These are phyloP conservation scores for Aaosphaeria pasadenensis DNA, from an alignment of 2,329 filamentous ascomycete genomes.

Conservation along the genomic window DNA sequence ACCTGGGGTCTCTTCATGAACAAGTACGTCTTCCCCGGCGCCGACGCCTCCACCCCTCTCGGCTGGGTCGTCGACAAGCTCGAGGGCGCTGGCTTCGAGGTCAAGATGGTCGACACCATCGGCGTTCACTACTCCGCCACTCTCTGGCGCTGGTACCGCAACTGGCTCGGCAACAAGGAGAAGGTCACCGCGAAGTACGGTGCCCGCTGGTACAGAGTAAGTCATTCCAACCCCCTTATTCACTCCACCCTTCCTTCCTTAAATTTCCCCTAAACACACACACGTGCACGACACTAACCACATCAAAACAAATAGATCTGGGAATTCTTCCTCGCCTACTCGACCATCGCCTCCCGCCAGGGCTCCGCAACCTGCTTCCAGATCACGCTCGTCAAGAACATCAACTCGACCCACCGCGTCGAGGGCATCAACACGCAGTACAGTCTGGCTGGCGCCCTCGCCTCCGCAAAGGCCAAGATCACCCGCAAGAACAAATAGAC, in stretches of 20 bases:
- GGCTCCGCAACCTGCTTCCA: constrained; percentile 84
- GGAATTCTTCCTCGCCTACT: constrained; percentile 87
- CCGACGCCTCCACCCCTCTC: constrained; percentile 90
- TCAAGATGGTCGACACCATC: constrained; percentile 89
- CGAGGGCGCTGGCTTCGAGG: constrained; percentile 83
- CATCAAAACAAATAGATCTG: constrained; percentile 62
- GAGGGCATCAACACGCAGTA: constrained; percentile 70
- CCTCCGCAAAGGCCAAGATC: constrained; percentile 42
- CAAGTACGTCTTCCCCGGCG: constrained; percentile 98
- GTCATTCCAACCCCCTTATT: constrained; percentile 32
- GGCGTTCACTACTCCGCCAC: constrained; percentile 97
- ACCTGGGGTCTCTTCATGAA: constrained; percentile 99
- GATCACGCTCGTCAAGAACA: constrained; percentile 83
- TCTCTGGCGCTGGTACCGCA: constrained; percentile 96
- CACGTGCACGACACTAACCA: constrained; percentile 7
- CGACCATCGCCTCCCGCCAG: constrained; percentile 79
- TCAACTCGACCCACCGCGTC: constrained; percentile 80
- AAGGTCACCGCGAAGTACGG: constrained; percentile 96
- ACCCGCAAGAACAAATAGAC: background rate
- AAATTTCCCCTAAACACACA: no score
- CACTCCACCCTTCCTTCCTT: background rate
- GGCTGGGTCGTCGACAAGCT: constrained; percentile 82
- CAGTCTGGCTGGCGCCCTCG: constrained; percentile 64
- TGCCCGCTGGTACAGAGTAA: constrained; percentile 88
- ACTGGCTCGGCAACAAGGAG: constrained; percentile 92